These are phyloP conservation scores for Hygrocybe coccinea DNA, from an alignment of 768 basidiomycete genomes.

Conservation along the genomic window DNA sequence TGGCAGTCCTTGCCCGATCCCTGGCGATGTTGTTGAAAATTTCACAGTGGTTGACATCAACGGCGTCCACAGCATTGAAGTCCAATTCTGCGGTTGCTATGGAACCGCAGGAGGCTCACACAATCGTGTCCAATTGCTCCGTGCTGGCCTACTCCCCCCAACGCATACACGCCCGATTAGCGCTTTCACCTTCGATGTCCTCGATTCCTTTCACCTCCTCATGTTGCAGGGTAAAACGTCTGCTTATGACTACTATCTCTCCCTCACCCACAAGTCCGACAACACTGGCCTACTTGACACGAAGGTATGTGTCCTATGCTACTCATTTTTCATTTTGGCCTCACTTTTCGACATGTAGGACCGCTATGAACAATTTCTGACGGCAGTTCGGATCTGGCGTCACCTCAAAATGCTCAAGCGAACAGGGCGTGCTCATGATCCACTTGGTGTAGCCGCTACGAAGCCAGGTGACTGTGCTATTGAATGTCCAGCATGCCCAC, in stretches of 20 bases:
- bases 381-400: constrained; percentile 10
- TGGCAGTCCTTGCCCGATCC: not conserved
- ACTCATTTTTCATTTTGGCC: not conserved
- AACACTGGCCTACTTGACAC: constrained; percentile 1
- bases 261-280: constrained; percentile 4
- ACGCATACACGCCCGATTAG: not conserved
- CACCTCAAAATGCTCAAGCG: constrained; percentile 23
- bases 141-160: constrained; percentile 4
- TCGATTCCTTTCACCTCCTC: constrained; percentile 11
- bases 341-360: not conserved
- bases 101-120: not conserved
- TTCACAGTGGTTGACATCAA: constrained; percentile 19
- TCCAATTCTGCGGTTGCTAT: constrained; percentile 24
- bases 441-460: constrained; percentile 4
- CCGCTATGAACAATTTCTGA: constrained; percentile 9
- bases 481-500: constrained; percentile 25
- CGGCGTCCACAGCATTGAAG: constrained; percentile 20
- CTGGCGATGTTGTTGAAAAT: not conserved
- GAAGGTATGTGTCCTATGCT: constrained; percentile 2
- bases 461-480: constrained; percentile 16
- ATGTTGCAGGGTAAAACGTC: constrained; percentile 9
- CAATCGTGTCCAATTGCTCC: constrained; percentile 6
- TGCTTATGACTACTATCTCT: constrained; percentile 8
- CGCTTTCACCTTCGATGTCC: constrained; percentile 9
- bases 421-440: constrained; percentile 18